Percentiles rank a stretch among this genome's conserved stretches.
Evolutionary conservation across 345 rosid genomes (phyloP).

Genomic region (Hevea brasiliensis): DNA sequence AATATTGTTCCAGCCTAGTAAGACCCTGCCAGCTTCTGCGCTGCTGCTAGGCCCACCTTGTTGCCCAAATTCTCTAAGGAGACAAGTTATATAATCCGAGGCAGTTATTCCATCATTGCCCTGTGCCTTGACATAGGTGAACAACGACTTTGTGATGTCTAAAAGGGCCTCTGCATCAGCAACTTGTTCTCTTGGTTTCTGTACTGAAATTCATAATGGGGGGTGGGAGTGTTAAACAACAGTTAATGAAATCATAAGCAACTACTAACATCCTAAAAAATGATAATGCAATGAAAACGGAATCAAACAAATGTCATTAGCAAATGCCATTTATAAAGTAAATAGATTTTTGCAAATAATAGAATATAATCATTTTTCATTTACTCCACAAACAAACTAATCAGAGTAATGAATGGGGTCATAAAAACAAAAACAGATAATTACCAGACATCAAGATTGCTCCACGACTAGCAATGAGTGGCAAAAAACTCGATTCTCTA

Average conservation of each 20-base stretch:
- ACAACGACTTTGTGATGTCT: slow-evolving; percentile 32
- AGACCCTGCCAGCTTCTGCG: slow-evolving; percentile 3
- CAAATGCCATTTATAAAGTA: neutral
- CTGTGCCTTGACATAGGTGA: slow-evolving; percentile 29
- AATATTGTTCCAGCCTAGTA: slow-evolving; percentile 36
- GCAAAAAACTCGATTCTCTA: neutral
- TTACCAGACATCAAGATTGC: neutral
- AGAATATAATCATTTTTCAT: neutral
- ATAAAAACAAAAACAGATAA: neutral
- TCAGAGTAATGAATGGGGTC: neutral
- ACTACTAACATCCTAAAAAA: too few species aligned
- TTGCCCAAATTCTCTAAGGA: slow-evolving; percentile 28
- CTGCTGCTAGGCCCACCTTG: slow-evolving; percentile 19
- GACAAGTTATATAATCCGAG: slow-evolving; percentile 31
- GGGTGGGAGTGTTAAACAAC: neutral
- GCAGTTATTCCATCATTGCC: slow-evolving; percentile 34
- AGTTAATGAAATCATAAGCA: neutral
- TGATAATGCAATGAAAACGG: neutral
- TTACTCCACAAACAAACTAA: neutral
- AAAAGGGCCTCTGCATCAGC: slow-evolving; percentile 48
- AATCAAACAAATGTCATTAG: neutral
- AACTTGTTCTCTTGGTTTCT: slow-evolving; percentile 45
- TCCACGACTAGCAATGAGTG: neutral
- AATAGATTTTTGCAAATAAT: neutral
- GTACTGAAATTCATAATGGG: slow-evolving; percentile 32